Evolutionary conservation across 768 basidiomycete species (phyloP), one percentile per base, ranked within the genome.

Genomic region (Auricularia auricula-judae): DNA sequence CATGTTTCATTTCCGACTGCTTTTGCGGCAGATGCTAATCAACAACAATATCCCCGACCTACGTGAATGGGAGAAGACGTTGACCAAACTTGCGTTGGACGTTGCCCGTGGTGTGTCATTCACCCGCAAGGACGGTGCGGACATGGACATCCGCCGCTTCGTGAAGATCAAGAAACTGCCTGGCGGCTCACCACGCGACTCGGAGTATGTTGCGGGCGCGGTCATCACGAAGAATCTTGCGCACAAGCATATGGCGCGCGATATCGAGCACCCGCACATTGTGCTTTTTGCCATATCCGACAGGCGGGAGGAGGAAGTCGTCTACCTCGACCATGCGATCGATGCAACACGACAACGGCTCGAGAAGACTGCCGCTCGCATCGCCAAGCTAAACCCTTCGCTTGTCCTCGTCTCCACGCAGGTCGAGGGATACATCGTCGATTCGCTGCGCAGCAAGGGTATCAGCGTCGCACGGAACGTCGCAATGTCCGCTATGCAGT

Each of bases 161-260:
- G 93, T 98, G 59, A 98, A 98, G 77, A 95, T 98, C 75, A 98
- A 99, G 79, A 96, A 96, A 76, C 89, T 98, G 16, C 96, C 97
- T 0, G 97, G 97, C 29, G 97, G 97, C 3, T 79, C 84, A 43
- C 94, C 96, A 21, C 83, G 80, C 34, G 93, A 99, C 73, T 97
- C 93, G 3, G 97, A 99, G 77, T 98, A 94, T 72, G 92, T 99
- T 56, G 90, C 93, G 63, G 97, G 97, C 12, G 91, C 89, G 3
- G 93, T 98, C 64, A 97, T 98, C 70, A 95, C 96, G 18, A 98
- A 99, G 81, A 98, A 98, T 70, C 88, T 98, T 8, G 91, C 94
- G 1, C 95, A 98, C 75, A 98, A 98, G 75, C 84, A 86, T 68
- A 98, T 99, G 96, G 81, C 89, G 21, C 82, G 93, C 61, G 79